Conservation (phyloP, 768 basidiomycete species). For the Fomitopsis pulvina region DNA sequence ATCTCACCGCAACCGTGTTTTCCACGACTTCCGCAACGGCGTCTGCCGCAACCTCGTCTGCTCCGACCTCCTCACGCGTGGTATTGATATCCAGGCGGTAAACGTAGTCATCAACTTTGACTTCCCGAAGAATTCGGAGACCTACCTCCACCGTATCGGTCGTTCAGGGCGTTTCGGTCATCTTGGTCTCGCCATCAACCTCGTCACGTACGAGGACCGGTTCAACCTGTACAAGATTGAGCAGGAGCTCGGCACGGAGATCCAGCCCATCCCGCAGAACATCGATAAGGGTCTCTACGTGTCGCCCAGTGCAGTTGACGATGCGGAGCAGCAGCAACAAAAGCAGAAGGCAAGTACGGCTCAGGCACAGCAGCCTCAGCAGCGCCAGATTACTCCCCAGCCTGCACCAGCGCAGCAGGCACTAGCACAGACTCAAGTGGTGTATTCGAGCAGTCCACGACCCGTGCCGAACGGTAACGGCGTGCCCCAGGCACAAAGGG, state of each 20-base stretch:
- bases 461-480: constrained; percentile 22
- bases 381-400: constrained; percentile 12
- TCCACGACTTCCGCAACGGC: constrained; percentile 99
- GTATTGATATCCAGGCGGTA: constrained; percentile 99
- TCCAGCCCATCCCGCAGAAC: constrained; percentile 85
- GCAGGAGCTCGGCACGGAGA: constrained; percentile 97
- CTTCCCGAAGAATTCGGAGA: constrained; percentile 98
- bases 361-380: constrained; percentile 26
- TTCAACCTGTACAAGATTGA: constrained; percentile 98
- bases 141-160: constrained; percentile 97
- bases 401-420: constrained; percentile 18
- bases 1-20: constrained; percentile 97
- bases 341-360: constrained; percentile 20
- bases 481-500: constrained; percentile 14
- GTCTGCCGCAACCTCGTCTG: constrained; percentile 99
- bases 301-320: constrained; percentile 51
- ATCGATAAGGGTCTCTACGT: constrained; percentile 95
- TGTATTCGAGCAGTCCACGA: constrained; percentile 25
- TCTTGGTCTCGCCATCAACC: constrained; percentile 93
- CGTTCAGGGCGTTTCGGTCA: constrained; percentile 98
- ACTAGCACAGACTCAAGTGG: constrained; percentile 19
- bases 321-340: constrained; percentile 39
- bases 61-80: constrained; percentile 93
- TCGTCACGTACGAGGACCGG: constrained; percentile 96
- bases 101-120: constrained; percentile 99